Percentiles rank a stretch among this genome's conserved stretches.
These are phyloP conservation scores for Xylaria sp. DNA, from an alignment of 2,329 filamentous ascomycete species.

Conservation along the genomic window DNA sequence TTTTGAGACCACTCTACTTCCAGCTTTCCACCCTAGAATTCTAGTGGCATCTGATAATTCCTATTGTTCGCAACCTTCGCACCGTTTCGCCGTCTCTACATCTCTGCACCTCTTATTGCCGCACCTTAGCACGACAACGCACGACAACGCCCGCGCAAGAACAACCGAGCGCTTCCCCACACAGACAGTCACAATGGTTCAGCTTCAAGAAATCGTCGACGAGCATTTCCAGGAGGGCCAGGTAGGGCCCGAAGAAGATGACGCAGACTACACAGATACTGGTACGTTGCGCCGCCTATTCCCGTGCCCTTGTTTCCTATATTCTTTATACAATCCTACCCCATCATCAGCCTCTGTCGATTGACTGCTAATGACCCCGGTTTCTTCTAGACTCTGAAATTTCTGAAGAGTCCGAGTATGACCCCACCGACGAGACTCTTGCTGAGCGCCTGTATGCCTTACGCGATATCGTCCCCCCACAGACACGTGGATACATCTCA, in stretches of 20 bases:
- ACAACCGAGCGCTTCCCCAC: neutral
- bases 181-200: conserved; percentile 66
- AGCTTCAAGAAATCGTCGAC: conserved; percentile 95
- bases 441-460: conserved; percentile 74
- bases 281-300: conserved; percentile 61
- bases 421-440: conserved; percentile 63
- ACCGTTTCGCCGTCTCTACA: too few relatives aligned
- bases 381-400: conserved; percentile 73
- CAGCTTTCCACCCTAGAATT: neutral
- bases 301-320: neutral
- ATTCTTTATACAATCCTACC: too few relatives aligned
- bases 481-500: conserved; percentile 71
- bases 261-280: conserved; percentile 85
- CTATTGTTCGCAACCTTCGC: neutral
- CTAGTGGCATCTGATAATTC: neutral
- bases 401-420: conserved; percentile 78
- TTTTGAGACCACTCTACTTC: conserved; percentile 16
- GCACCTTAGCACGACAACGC: neutral
- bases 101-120: neutral
- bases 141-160: too few relatives aligned
- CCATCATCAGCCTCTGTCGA: conserved; percentile 10
- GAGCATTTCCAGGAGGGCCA: conserved; percentile 85
- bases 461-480: conserved; percentile 77
- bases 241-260: conserved; percentile 76
- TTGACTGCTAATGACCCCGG: conserved; percentile 6